Base-by-base conservation (phyloP, 208 protist genomes). In the Trypanosoma conorhini region DNA sequence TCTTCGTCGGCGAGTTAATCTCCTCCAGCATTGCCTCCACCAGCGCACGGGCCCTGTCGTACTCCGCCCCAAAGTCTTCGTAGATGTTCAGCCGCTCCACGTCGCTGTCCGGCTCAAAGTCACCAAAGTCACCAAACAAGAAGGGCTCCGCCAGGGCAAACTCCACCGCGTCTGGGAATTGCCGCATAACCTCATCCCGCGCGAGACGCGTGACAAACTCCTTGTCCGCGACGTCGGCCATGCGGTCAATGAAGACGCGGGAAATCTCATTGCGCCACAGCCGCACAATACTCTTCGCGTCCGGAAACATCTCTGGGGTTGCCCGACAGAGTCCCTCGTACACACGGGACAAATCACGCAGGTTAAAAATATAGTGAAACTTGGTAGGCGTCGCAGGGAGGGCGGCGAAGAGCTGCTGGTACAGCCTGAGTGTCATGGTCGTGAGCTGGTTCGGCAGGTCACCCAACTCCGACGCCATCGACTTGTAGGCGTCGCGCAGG, bases 281-380 rank as follows among this genome's bases (percentile, higher is more conserved):
- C 0, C 98, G 93, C 30, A 99, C 77, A 40, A 99, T 58, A 0
- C 67, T 10, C 8, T 54, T 65, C 1, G 78, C 17, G 5, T 77
- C 79, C 9, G 59, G n/a, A 72, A 99, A 98, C 74, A 94, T 98
- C 51, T 98, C 94, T 15, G 84, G 76, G 9, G 96, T 98, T 3
- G 94, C 86, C 58, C 97, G 91, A 74, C 94, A 98, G 12, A 99
- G 76, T 31, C 98, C 98, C 82, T 99, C 98, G 81, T 98, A 99
- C 17, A 99, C 92, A 24, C 98, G 85, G 44, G 94, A 98, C 21
- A 99, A 79, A 76, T 99, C 98, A 68, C 98, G 86, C 46, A 99
- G 86, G 81, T 99, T 99, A 88, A 99, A 99, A 59, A 99, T 93
- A 80, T 99, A 99, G 80, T 99, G 98, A 81, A 99, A 99, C 77